Evolutionary conservation across 1,139 yeast species (phyloP), one percentile per base, ranked within the genome.

Genomic region (Debaryomyces coudertii): DNA sequence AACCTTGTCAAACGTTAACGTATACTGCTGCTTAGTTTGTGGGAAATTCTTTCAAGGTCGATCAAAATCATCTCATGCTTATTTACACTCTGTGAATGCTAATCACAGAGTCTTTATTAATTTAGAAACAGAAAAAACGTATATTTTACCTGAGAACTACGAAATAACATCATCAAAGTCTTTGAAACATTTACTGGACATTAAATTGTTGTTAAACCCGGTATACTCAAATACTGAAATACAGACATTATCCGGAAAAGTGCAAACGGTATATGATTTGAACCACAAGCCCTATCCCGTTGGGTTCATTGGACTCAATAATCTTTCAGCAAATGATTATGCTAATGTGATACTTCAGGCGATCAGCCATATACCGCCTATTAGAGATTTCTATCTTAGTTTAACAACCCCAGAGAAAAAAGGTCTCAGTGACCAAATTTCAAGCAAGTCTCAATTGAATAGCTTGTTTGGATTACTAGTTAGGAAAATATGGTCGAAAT

Each of bases 1-100:
- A 0, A 77, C 90, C 0, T 66, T 87, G 14, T 73, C 88, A 0
- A 76, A 74, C 36, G 66, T 76, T 28, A 85, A 86, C 55, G 78
- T 87, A 1, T 85, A 87, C 58, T 83, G 89, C 34, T 88, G 96
- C 57, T 65, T 88, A 29, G 77, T 76, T 0, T 88, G 96, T 64
- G 95, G 95, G 35, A 83, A 79, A 56, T 88, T 81, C 65, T 77
- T 81, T 46, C 87, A 83, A 55, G 96, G 96, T 0, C 71, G 90
- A 22, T 78, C 83, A 1, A 66, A 64, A 46, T 62, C 77, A 11
- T 80, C 93, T 0, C 85, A 85, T 16, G 92, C 93, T 0, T 86
- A 82, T 56, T 61, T 70, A 36, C 96, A 88, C 60, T 73, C 90
- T 2, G 72, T 88, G 23, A 77, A 81, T 47, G 74, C 67, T 2